Percentiles rank a stretch among this genome's conserved stretches.
These are phyloP conservation scores for Anthoceros angustus DNA, from an alignment of 225 moss, liverwort and hornwort genomes.

Conservation along the genomic window DNA sequence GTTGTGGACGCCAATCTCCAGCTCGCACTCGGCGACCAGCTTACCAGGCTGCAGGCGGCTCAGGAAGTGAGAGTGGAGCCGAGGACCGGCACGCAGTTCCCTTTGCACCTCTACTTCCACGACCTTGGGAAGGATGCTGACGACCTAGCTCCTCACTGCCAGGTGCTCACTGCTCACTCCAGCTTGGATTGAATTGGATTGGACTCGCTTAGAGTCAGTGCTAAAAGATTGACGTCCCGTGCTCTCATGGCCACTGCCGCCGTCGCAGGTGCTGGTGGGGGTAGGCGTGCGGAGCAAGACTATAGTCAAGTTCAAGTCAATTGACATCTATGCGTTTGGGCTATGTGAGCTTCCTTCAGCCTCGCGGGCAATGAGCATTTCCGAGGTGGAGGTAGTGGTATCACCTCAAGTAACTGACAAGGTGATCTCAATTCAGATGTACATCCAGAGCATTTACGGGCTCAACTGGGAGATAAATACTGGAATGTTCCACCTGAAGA, in stretches of 20 bases:
- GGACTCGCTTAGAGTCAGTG: not conserved
- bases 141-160: slow-evolving; percentile 25
- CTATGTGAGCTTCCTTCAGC: slow-evolving; percentile 27
- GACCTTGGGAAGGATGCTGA: slow-evolving; percentile 24
- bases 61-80: slow-evolving; percentile 25
- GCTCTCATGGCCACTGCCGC: too few species aligned
- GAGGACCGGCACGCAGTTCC: slow-evolving; percentile 43
- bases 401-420: not conserved
- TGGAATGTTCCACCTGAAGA: slow-evolving; percentile 68
- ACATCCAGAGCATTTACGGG: slow-evolving; percentile 75
- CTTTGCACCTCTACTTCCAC: slow-evolving; percentile 25
- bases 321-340: slow-evolving; percentile 54
- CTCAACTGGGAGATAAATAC: slow-evolving; percentile 75
- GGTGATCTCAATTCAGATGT: slow-evolving; percentile 46
- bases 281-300: slow-evolving; percentile 54
- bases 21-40: slow-evolving; percentile 2
- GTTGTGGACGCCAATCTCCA: slow-evolving; percentile 10
- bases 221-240: not conserved
- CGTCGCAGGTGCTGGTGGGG: slow-evolving; percentile 35
- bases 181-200: not conserved
- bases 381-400: not conserved
- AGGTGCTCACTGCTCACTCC: slow-evolving; percentile 18
- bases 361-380: not conserved
- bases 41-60: not conserved
- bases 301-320: slow-evolving; percentile 44